phyloP scores from a whole-genome alignment of 768 basidiomycete genomes.

The Amanita pseudoporphyria region DNA sequence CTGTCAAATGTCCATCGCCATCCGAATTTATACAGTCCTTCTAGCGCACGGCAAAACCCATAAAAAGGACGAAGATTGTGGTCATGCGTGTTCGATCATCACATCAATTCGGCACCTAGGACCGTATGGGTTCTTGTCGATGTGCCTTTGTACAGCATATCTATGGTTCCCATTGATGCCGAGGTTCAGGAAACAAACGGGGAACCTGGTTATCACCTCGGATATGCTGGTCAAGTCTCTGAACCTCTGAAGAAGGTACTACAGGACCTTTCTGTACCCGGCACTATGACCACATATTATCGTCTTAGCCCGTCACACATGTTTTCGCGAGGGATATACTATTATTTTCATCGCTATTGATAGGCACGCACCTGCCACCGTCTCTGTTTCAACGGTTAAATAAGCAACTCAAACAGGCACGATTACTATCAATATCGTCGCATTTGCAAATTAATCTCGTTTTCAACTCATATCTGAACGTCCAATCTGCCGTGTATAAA shows the following conservation, averaged over 20 bases:
- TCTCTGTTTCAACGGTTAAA: no score
- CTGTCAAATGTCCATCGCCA: slow-evolving; percentile 7
- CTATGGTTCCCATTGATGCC: not conserved
- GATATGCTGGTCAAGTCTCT: not conserved
- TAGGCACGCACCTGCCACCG: no score
- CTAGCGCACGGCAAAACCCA: slow-evolving; percentile 7
- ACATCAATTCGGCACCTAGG: not conserved
- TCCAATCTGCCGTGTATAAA: not conserved
- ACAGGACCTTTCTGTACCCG: not conserved
- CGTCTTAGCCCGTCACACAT: not conserved
- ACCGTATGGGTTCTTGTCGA: not conserved
- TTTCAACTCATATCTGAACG: not conserved
- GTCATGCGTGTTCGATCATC: slow-evolving; percentile 5
- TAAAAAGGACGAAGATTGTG: slow-evolving; percentile 3
- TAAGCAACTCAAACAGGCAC: not conserved
- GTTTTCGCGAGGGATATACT: not conserved
- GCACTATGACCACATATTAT: not conserved
- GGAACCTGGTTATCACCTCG: slow-evolving; percentile 5
- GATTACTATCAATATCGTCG: not conserved
- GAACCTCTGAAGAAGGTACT: not conserved
- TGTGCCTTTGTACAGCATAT: not conserved
- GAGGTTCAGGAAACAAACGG: not conserved
- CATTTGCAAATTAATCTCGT: no score
- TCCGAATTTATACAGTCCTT: not conserved
- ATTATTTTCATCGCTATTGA: no score